These are phyloP conservation scores for Trypanosoma lewisi DNA, from an alignment of 208 protist species.

Conservation along the genomic window DNA sequence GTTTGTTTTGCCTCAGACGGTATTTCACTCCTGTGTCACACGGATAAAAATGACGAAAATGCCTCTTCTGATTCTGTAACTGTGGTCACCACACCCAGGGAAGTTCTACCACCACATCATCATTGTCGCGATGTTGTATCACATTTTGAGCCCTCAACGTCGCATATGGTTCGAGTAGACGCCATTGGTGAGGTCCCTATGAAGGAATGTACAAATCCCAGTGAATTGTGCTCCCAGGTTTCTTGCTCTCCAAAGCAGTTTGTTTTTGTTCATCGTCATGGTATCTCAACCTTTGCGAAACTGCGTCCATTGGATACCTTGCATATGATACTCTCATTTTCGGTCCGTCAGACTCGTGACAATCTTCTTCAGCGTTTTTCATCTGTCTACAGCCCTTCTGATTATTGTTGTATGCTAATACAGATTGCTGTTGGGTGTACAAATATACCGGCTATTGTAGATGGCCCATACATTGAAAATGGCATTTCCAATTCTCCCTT, in stretches of 20 bases:
- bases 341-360: conserved; percentile 47
- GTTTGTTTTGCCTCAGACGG: conserved; percentile 71
- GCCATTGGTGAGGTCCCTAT: conserved; percentile 60
- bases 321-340: conserved; percentile 65
- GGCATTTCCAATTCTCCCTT: conserved; percentile 25
- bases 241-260: conserved; percentile 49
- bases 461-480: conserved; percentile 29
- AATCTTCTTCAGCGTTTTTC: conserved; percentile 73
- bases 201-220: conserved; percentile 32
- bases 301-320: conserved; percentile 83
- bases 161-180: conserved; percentile 70
- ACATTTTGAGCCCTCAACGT: conserved; percentile 44
- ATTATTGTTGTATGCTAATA: conserved; percentile 89
- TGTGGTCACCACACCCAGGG: conserved; percentile 53
- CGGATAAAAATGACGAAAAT: conserved; percentile 28
- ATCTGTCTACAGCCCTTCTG: conserved; percentile 53
- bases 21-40: conserved; percentile 37
- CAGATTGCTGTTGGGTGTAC: conserved; percentile 69
- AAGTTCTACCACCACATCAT: conserved; percentile 63
- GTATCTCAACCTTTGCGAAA: conserved; percentile 74
- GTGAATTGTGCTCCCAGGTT: conserved; percentile 77
- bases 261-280: conserved; percentile 75
- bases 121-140: conserved; percentile 65
- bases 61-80: conserved; percentile 49
- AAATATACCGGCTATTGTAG: conserved; percentile 25